A percentile compares a stretch with the other conserved stretches of the same genome.
These are phyloP conservation scores for Rubia balearica DNA, from an alignment of 305 asterid species.

Conservation along the genomic window DNA sequence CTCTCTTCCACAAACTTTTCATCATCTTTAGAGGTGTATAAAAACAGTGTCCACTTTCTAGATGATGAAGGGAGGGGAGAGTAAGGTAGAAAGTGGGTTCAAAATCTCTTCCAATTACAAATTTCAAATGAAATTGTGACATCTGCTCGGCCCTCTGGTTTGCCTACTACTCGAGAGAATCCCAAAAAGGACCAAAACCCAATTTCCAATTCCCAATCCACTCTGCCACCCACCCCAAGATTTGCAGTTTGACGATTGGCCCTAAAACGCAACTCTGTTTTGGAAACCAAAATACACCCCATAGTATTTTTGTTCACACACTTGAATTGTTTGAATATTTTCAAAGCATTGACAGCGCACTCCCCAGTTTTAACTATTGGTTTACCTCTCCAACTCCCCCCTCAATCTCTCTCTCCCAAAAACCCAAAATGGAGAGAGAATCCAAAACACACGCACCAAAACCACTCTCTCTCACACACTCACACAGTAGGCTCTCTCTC, in stretches of 20 bases:
- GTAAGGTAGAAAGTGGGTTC: background rate
- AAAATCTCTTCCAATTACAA: background rate
- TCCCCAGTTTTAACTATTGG: background rate
- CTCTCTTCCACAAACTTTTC: too few relatives aligned
- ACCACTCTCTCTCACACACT: background rate
- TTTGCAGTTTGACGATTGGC: conserved; percentile 1
- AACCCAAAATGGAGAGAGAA: conserved; percentile 1
- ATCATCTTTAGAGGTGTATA: too few relatives aligned
- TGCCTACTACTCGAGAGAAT: background rate
- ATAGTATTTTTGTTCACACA: background rate
- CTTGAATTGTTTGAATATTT: background rate
- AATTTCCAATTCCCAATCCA: background rate
- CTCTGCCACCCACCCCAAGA: background rate
- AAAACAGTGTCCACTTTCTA: too few relatives aligned
- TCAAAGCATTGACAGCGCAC: conserved; percentile 1
- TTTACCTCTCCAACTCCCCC: background rate
- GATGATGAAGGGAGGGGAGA: too few relatives aligned
- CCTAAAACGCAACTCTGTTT: background rate
- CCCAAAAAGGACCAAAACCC: conserved; percentile 9
- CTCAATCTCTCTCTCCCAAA: background rate
- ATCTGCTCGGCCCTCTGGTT: background rate
- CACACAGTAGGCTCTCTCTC: conserved; percentile 8
- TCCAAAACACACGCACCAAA: conserved; percentile 9
- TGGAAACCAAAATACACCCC: background rate
- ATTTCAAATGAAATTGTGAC: background rate